Percentiles rank a stretch among this genome's conserved stretches.
phyloP scores from a whole-genome alignment of 768 basidiomycete genomes.

The Boletus huronensis region DNA sequence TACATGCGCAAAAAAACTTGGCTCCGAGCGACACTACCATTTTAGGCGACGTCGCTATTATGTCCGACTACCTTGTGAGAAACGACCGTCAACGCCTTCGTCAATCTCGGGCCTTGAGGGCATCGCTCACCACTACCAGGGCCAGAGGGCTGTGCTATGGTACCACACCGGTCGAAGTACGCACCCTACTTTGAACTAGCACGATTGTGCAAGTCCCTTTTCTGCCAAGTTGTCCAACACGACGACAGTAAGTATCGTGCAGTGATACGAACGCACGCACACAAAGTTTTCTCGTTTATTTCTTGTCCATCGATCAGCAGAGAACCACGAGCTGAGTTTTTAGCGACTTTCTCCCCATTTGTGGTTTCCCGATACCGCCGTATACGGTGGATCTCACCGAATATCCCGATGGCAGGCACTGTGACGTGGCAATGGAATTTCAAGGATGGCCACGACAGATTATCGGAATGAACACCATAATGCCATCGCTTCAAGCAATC shows the following conservation, averaged over 20 bases:
- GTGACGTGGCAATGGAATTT: constrained; percentile 14
- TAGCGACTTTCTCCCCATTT: neutral
- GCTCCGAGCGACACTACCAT: neutral
- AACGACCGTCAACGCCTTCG: neutral
- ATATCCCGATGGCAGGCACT: neutral
- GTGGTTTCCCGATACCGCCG: neutral
- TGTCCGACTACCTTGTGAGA: neutral
- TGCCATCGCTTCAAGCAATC: neutral
- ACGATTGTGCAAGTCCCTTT: neutral
- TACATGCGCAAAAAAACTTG: too few species aligned
- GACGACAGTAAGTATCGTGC: neutral
- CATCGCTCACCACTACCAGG: neutral
- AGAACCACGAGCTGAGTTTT: neutral
- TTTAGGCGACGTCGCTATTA: neutral
- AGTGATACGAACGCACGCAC: neutral
- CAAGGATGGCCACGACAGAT: neutral
- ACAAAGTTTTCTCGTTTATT: neutral
- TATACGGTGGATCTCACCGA: neutral
- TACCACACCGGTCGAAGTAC: neutral
- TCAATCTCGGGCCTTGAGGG: neutral
- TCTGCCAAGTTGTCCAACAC: neutral
- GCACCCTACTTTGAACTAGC: neutral
- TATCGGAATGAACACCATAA: neutral
- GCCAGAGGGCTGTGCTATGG: neutral
- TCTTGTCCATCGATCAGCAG: neutral